phyloP scores from a whole-genome alignment of 306 rosid species.

The Biancaea sappan region DNA sequence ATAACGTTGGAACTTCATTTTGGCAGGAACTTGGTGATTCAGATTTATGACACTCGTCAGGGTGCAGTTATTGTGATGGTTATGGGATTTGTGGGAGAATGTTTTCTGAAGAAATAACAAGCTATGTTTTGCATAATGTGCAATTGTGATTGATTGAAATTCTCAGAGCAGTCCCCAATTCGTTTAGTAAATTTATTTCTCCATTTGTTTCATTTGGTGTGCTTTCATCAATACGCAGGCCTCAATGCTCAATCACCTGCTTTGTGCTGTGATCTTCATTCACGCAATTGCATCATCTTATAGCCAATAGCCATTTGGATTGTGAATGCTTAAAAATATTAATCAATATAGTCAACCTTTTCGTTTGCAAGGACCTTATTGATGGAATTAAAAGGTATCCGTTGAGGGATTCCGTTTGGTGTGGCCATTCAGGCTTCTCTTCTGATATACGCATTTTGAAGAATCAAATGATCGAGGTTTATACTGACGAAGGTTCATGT shows the following conservation, averaged over 20 bases:
- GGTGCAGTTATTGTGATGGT: constrained; percentile 31
- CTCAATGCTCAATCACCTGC: constrained; percentile 16
- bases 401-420: neutral
- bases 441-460: neutral
- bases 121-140: constrained; percentile 24
- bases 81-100: constrained; percentile 34
- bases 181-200: constrained; percentile 26
- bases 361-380: neutral
- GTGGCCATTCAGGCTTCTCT: too few relatives aligned
- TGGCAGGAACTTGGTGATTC: constrained; percentile 35
- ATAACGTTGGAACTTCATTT: neutral
- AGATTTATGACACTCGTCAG: neutral
- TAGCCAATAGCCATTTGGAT: constrained; percentile 30
- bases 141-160: constrained; percentile 40
- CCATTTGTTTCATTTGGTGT: constrained; percentile 26
- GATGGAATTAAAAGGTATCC: too few relatives aligned
- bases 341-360: constrained; percentile 34
- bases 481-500: neutral
- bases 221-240: constrained; percentile 29
- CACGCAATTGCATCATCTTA: constrained; percentile 44
- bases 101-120: constrained; percentile 33
- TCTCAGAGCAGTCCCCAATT: constrained; percentile 27
- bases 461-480: neutral
- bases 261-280: constrained; percentile 28
- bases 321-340: constrained; percentile 47